Evolutionary conservation across 2,329 filamentous ascomycete genomes (phyloP), one percentile per base, ranked within the genome.

Genomic region (Colletotrichum sp.): DNA sequence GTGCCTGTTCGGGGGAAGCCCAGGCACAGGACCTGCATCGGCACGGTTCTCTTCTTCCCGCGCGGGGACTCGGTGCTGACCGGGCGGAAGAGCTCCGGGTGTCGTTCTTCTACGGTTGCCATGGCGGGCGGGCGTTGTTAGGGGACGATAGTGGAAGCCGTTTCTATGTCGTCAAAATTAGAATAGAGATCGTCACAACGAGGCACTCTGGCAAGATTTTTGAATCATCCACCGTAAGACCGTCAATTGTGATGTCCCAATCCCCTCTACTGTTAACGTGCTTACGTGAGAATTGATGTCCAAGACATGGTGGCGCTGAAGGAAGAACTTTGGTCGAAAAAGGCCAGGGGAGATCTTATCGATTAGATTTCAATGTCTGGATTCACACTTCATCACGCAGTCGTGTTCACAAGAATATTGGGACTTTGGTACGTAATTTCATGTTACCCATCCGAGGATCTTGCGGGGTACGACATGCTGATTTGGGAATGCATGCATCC

Each of bases 1-100:
- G 78, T 79, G 21, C 78, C 78, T 16, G 78, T 79, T n/a, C 78
- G 73, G 21, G 76, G 77, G 67, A 79, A 79, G 10, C 78, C 78
- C 4, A 79, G 55, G 48, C 77, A 79, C 6, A 78, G 63, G 7
- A 78, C 78, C 43, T 79, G 69, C 75, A 79, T 79, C 2, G 78
- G 78, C 8, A 79, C 78, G 13, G 68, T 74, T 13, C 77, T 55
- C 18, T 63, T 57, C 57, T 77, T 78, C 1, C 78, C 78, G 34
- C 78, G 68, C 26, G 77, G 76, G 3, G 76, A 78, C 24, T 78
- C 76, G 64, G 68, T 68, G 43, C 68, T 77, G 14, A 79, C 73
- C n/a, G 77, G 77, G 9, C 73, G 57, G 63, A 79, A 79, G 18
- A 79, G 72, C 36, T 79, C 77, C n/a, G 77, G 77, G 55, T 79